Conservation (phyloP, 1,284 basidiomycete species). For the Rhodotorula sp. region DNA sequence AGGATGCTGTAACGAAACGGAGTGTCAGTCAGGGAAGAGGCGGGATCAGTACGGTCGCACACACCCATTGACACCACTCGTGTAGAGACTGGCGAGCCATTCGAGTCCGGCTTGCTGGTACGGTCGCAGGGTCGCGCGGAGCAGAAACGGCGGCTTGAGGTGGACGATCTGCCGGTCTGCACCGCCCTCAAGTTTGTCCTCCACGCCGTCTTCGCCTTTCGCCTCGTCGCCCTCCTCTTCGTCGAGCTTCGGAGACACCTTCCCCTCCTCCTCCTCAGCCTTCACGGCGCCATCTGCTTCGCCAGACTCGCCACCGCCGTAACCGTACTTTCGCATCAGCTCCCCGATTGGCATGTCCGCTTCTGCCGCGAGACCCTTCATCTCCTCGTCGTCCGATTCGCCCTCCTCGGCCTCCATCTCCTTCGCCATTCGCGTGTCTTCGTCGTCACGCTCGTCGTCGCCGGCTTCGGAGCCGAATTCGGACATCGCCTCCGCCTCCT, state of each 20-base stretch:
- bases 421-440: conserved; percentile 49
- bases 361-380: conserved; percentile 55
- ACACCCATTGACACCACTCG: conserved; percentile 76
- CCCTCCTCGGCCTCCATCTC: conserved; percentile 53
- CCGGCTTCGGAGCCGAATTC: conserved; percentile 35
- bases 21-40: not conserved
- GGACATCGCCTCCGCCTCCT: conserved; percentile 46
- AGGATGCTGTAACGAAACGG: conserved; percentile 57
- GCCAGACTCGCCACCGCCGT: conserved; percentile 36
- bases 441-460: conserved; percentile 41
- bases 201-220: conserved; percentile 32
- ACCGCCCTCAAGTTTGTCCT: conserved; percentile 24
- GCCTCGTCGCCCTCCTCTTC: conserved; percentile 20
- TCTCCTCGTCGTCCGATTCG: conserved; percentile 52
- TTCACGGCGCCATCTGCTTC: conserved; percentile 1
- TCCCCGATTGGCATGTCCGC: conserved; percentile 58
- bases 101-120: conserved; percentile 94
- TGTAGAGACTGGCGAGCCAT: conserved; percentile 88
- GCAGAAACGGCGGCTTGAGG: conserved; percentile 65
- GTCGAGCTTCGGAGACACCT: conserved; percentile 6
- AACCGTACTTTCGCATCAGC: conserved; percentile 55
- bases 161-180: conserved; percentile 20
- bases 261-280: conserved; percentile 3
- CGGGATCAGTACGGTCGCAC: not conserved
- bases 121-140: conserved; percentile 83